Base-by-base conservation (phyloP, 1,284 basidiomycete genomes). In the Sporisorium exsertum region DNA sequence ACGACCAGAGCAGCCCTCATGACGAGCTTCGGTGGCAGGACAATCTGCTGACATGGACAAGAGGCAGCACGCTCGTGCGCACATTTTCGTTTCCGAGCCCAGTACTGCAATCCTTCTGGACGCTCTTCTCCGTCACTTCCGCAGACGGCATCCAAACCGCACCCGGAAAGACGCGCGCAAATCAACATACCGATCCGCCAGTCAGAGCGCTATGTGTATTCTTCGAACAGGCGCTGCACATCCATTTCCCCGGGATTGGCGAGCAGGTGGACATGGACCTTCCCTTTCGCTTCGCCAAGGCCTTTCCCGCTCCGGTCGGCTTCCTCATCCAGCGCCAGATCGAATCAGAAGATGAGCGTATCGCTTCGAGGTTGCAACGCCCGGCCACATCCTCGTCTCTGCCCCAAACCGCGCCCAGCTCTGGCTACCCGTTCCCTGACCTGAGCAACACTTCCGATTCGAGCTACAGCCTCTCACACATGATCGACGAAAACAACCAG, bases 21-120 rank as follows among this genome's bases (percentile, higher is more conserved):
- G 65, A 66, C 8, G 78, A 79, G 60, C 78, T 81, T 18, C 66
- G 52, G 33, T 81, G 80, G 80, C 49, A 66, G 9, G 72, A 58
- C 13, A 47, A 49, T 10, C 27, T 53, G 29, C 68, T 81, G 45
- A 69, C 74, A 26, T 81, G 80, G 80, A 75, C 70, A 16, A 55
- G 67, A 57, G 78, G 76, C 13, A 63, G 56, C 29, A 58, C 24
- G 15, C 60, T 80, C 9, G 24, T 80, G 32, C 70, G 80, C 46
- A 66, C 71, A 35, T 79, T 80, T 29, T 71, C 74, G 40, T 81
- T 72, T 46, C 15, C 64, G 5, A 56, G 58, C 20, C 65, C 68
- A 10, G 60, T 81, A 43, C 33, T 70, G 20, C 77, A 80, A 37
- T 72, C 80, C 16, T 81, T 78, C 45, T 81, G 80, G 80, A 76